Evolutionary conservation across 176 grass and related monocot species (phyloP), one percentile per base, ranked within the genome.

Genomic region (Triticum monococcum): DNA sequence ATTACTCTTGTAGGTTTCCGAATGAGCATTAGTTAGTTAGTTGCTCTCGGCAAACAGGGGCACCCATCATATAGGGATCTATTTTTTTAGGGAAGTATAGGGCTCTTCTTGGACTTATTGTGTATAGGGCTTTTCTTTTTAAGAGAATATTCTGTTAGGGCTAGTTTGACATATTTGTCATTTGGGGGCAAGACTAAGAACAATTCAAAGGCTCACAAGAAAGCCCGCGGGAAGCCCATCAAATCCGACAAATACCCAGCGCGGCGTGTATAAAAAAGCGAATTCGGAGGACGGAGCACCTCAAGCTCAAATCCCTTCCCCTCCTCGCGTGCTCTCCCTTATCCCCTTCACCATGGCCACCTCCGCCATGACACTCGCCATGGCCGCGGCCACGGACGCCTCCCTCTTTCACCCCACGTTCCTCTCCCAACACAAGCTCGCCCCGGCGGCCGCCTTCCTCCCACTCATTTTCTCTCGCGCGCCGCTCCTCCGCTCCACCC

Each of bases 401-500:
- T 13, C 74, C 22, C 80, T 78, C 74, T 66, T 28, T 45, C 33
- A 77, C 46, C 74, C 73, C 26, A 26, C 46, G 45, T 77, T 77
- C 74, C 26, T 17, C 4, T 26, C 74, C 26, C 74, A 77, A 20
- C 84, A 80, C 64, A 86, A 88, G 87, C 69, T 43, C 73, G 20
- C 81, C 20, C 66, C 43, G 28, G 8, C 57, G 33, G 56, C 60
- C 85, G 77, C 81, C 83, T 46, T 75, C 72, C 78, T 73, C 80
- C 62, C 87, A 72, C 48, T 85, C 76, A 67, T 89, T 72, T 77
- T 89, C 32, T 67, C 67, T 5, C 88, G 79, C 65, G 76, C 87
- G 28, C 90, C 87, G 2, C 87, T 86, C 38, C 91, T 98, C 79
- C 86, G 83, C 84, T 78, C 64, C 86, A 20, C 40, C 68, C 85